These are phyloP conservation scores for Coffea eugenioides DNA, from an alignment of 257 asterid genomes.

Conservation along the genomic window DNA sequence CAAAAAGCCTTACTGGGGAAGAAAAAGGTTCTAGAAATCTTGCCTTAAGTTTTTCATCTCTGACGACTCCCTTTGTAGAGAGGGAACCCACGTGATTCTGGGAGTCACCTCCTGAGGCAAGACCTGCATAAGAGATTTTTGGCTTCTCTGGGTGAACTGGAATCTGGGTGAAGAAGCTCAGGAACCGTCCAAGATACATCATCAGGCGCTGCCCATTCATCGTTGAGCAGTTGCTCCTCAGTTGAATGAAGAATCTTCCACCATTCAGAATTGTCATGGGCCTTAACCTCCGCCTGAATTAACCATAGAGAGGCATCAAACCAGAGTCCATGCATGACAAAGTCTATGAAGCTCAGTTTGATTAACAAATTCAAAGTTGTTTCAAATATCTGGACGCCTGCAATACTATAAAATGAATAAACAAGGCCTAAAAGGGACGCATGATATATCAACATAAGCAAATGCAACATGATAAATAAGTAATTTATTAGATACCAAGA, in stretches of 20 bases:
- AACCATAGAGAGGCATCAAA: not conserved
- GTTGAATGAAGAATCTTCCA: constrained; percentile 11
- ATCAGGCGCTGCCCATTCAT: not conserved
- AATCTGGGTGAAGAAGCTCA: not conserved
- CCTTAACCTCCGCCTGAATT: not conserved
- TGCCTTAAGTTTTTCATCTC: not conserved
- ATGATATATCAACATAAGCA: not conserved
- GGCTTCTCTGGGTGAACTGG: not conserved
- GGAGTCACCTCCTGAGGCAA: not conserved
- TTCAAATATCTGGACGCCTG: not conserved
- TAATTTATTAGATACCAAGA: no score
- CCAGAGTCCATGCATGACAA: not conserved
- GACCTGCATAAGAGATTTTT: not conserved
- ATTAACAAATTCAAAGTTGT: not conserved
- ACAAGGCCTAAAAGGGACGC: not conserved
- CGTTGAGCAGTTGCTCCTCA: constrained; percentile 8
- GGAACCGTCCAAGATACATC: constrained; percentile 11
- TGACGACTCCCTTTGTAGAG: not conserved
- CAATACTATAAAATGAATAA: no score
- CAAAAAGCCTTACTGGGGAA: not conserved
- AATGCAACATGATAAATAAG: not conserved
- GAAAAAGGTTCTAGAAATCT: not conserved
- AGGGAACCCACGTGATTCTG: not conserved
- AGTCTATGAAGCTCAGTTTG: not conserved
- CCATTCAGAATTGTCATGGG: constrained; percentile 10